These are phyloP conservation scores for Diaporthe aspalathi DNA, from an alignment of 2,329 filamentous ascomycete genomes.

Conservation along the genomic window DNA sequence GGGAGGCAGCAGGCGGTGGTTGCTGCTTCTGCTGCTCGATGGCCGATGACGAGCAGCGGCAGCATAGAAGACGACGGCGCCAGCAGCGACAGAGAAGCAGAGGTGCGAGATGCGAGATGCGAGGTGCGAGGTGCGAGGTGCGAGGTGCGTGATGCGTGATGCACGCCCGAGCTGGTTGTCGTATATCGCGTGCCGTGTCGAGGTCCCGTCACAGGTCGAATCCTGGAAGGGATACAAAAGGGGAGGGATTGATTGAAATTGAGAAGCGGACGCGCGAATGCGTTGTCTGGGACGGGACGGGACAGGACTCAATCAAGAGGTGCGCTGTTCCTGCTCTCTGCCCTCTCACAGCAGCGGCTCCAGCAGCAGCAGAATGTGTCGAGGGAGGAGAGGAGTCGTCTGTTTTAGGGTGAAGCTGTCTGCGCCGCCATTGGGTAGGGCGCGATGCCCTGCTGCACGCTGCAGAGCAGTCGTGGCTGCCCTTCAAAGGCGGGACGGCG, in stretches of 20 bases:
- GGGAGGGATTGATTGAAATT: conserved; percentile 14
- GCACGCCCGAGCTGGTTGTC: not conserved
- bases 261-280: conserved; percentile 15
- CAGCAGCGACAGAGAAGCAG: too few species aligned
- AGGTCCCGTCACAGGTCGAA: not conserved
- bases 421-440: conserved; percentile 34
- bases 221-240: not conserved
- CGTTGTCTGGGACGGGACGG: too few species aligned
- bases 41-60: conserved; percentile 22
- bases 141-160: not conserved
- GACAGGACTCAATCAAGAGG: conserved; percentile 5
- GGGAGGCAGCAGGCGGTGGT: not conserved
- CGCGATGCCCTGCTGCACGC: conserved; percentile 37
- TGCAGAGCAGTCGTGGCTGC: conserved; percentile 41
- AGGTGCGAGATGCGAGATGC: not conserved
- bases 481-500: conserved; percentile 35
- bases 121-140: not conserved
- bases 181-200: conserved; percentile 30
- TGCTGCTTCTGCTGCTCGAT: conserved; percentile 4
- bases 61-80: not conserved
- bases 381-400: conserved; percentile 30
- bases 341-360: conserved; percentile 24
- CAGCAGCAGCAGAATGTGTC: conserved; percentile 22
- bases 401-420: conserved; percentile 31
- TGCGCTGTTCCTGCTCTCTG: conserved; percentile 18